phyloP scores from a whole-genome alignment of 331 rosid species.

The Pyrus hybrid region DNA sequence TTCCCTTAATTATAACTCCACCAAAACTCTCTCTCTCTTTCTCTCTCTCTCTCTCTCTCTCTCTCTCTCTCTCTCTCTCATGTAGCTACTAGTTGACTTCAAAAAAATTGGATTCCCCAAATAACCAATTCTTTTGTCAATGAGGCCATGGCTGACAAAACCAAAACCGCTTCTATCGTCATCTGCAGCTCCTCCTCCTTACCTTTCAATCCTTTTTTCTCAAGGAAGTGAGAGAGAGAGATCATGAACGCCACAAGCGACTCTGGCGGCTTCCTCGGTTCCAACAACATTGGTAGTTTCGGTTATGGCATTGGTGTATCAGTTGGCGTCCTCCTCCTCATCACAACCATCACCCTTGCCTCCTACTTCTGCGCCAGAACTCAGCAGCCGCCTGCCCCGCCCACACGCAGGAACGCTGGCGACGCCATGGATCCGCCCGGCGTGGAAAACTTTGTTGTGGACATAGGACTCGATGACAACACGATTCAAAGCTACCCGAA shows the following conservation, averaged over 20 bases:
- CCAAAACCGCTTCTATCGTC: constrained; percentile 1
- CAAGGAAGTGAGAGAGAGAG: not conserved
- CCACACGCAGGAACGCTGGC: not conserved
- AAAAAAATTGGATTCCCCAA: constrained; percentile 18
- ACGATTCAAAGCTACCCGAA: constrained; percentile 62
- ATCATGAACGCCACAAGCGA: constrained; percentile 45
- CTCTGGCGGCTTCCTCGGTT: constrained; percentile 48
- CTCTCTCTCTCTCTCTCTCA: not conserved
- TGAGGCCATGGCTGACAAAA: constrained; percentile 31
- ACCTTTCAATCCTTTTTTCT: not conserved
- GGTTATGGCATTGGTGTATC: constrained; percentile 81
- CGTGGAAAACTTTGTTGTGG: constrained; percentile 31
- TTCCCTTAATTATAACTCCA: constrained; percentile 34
- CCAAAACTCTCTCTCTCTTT: not conserved
- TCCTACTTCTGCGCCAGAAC: constrained; percentile 70
- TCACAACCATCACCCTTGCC: constrained; percentile 76
- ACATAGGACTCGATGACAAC: constrained; percentile 65
- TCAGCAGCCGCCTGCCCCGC: not conserved
- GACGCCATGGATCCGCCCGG: not conserved
- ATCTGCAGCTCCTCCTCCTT: not conserved
- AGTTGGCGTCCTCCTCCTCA: constrained; percentile 72
- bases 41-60: not conserved
- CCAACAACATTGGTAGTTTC: constrained; percentile 47
- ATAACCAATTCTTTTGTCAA: constrained; percentile 8
- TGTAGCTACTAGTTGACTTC: constrained; percentile 42